phyloP scores from a whole-genome alignment of 73 alveolate genomes.

The Symbiodinium pilosum region DNA sequence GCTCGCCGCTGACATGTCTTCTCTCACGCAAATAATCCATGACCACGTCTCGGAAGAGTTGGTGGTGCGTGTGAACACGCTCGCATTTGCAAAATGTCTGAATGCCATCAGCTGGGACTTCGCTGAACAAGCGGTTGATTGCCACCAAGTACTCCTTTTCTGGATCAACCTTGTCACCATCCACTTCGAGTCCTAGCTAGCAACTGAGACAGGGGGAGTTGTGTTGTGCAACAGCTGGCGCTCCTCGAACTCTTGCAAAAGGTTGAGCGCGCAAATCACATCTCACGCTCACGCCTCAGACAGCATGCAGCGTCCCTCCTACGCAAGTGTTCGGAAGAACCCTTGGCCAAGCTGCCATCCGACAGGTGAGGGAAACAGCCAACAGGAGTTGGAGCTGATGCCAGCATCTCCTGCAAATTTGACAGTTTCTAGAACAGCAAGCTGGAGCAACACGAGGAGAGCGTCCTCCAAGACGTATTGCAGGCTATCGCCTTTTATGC shows the following conservation, averaged over 20 bases:
- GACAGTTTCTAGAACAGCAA: too few relatives aligned
- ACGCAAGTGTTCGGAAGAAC: too few relatives aligned
- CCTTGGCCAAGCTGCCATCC: background rate
- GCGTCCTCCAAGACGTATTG: slow-evolving; percentile 26
- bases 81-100: slow-evolving; percentile 3
- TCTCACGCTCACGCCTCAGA: background rate
- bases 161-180: slow-evolving; percentile 30
- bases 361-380: slow-evolving; percentile 75
- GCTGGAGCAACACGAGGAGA: background rate
- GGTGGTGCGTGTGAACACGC: slow-evolving; percentile 18
- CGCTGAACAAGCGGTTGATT: slow-evolving; percentile 35
- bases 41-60: slow-evolving; percentile 44
- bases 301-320: too few relatives aligned
- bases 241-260: background rate
- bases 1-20: slow-evolving; percentile 60
- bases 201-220: too few relatives aligned
- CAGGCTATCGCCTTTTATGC: slow-evolving; percentile 15
- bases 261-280: background rate
- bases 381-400: slow-evolving; percentile 55
- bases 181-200: slow-evolving; percentile 27
- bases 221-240: background rate
- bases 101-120: slow-evolving; percentile 45
- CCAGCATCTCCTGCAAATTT: slow-evolving; percentile 5
- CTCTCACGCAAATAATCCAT: slow-evolving; percentile 8
- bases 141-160: slow-evolving; percentile 22